Evolutionary conservation across 2,329 filamentous ascomycete genomes (phyloP), one percentile per base, ranked within the genome.

Genomic region (Phoma sp.): DNA sequence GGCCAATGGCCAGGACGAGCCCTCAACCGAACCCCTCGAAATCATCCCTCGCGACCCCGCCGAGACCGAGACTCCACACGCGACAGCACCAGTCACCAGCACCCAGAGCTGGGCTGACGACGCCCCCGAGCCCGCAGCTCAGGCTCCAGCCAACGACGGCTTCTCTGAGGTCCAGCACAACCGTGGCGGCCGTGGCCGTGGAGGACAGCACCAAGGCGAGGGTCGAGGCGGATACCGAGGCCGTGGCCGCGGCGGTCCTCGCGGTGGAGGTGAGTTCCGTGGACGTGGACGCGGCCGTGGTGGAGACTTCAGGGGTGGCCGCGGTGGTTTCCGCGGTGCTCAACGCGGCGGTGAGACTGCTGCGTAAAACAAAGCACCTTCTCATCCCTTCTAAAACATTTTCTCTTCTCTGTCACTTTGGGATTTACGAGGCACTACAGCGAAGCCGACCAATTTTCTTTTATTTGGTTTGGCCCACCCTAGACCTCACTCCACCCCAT

Each of bases 91-190:
- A 18, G 84, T 85, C 24, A 86, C 84, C n/a, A 83, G 86, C 41
- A 86, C 84, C 6, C 86, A 89, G 69, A 91, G 87, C 66, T 96
- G 90, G 90, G 90, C 90, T 24, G 91, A 96, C 67, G 90, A 95
- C 57, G 84, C 89, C 22, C 65, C 67, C 10, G 71, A 73, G 32
- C 67, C 66, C 18, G 61, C 62, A 40, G 55, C 73, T 39, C 60
- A 68, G n/a, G 55, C 68, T 14, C 57, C 75, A 30, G 75, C 77
- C 42, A 77, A 81, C 44, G 89, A 91, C 67, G 89, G 89, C 23
- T 92, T 91, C 80, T 86, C 88, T 55, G 85, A 88, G 67, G 89
- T 91, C 9, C 84, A 71, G 37, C 71, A 74, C 56, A 65, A 61
- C 47, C 73, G 74, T 24, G 73, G 75, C 37, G 73, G 75, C 66